Percentiles rank a stretch among this genome's conserved stretches.
Evolutionary conservation across 768 basidiomycete species (phyloP).

Genomic region (Phanerochaete carnosa): DNA sequence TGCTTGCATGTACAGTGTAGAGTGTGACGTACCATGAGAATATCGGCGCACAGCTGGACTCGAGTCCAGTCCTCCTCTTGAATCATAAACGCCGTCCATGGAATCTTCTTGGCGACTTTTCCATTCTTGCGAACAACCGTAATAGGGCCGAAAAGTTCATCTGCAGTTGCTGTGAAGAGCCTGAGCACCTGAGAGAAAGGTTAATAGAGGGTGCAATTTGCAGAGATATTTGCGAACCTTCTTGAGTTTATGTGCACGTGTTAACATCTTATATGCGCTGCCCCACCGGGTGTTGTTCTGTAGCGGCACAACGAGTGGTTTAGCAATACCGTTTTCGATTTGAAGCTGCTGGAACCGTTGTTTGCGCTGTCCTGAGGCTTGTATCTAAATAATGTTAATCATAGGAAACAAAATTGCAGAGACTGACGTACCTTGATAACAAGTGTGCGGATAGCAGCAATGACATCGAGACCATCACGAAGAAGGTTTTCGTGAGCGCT

Average conservation of each 20-base stretch:
- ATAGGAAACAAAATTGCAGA: conserved; percentile 24
- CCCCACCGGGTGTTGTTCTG: no score
- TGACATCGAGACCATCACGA: conserved; percentile 27
- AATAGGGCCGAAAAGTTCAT: conserved; percentile 24
- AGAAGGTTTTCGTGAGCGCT: conserved; percentile 19
- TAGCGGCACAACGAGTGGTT: not conserved
- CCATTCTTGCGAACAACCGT: conserved; percentile 21
- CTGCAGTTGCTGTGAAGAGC: not conserved
- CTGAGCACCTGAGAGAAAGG: not conserved
- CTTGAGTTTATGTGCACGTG: not conserved
- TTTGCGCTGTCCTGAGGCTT: not conserved
- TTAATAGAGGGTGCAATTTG: not conserved
- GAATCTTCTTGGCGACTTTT: conserved; percentile 21
- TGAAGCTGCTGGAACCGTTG: not conserved
- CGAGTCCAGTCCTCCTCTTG: conserved; percentile 20
- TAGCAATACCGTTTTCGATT: not conserved
- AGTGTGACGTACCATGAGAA: conserved; percentile 17
- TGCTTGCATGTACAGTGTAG: conserved; percentile 7
- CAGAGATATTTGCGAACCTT: not conserved
- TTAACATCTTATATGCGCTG: no score
- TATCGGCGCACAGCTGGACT: conserved; percentile 9
- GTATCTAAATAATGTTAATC: not conserved
- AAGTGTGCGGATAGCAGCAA: conserved; percentile 28
- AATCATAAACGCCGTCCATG: conserved; percentile 24
- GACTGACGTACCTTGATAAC: no score